Percentiles rank a stretch among this genome's conserved stretches.
phyloP scores from a whole-genome alignment of 2,329 filamentous ascomycete genomes.

The Epichloe coenophiala region DNA sequence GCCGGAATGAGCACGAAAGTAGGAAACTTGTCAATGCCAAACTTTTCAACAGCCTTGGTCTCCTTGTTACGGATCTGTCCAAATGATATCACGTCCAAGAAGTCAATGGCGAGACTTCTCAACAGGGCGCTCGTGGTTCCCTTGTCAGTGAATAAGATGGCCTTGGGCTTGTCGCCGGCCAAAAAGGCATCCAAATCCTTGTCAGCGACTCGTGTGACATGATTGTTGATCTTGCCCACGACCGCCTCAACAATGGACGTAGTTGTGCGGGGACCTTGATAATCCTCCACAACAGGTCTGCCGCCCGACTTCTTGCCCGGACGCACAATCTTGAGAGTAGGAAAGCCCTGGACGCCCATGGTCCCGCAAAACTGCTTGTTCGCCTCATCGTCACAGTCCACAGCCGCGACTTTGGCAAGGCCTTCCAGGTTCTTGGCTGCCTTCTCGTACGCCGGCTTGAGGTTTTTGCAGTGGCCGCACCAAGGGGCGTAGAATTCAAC shows the following conservation, averaged over 20 bases:
- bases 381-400: constrained; percentile 86
- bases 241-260: constrained; percentile 80
- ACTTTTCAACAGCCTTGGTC: constrained; percentile 53
- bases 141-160: constrained; percentile 87
- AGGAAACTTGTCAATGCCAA: constrained; percentile 66
- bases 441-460: constrained; percentile 93
- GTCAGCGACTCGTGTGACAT: constrained; percentile 70
- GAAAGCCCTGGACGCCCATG: constrained; percentile 88
- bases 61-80: constrained; percentile 80
- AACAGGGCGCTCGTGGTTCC: constrained; percentile 73
- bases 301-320: constrained; percentile 65
- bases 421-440: constrained; percentile 81
- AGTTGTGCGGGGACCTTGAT: constrained; percentile 71
- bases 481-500: constrained; percentile 91
- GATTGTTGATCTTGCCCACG: constrained; percentile 78
- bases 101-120: constrained; percentile 81
- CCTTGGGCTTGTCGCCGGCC: constrained; percentile 61
- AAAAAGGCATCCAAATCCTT: constrained; percentile 69
- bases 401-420: constrained; percentile 82
- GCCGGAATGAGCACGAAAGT: constrained; percentile 68
- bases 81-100: constrained; percentile 63
- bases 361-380: constrained; percentile 80
- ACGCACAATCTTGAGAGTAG: constrained; percentile 84
- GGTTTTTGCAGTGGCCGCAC: constrained; percentile 97
- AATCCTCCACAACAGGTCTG: constrained; percentile 77